Conservation (phyloP, 768 basidiomycete species). For the Boletus edulis region DNA sequence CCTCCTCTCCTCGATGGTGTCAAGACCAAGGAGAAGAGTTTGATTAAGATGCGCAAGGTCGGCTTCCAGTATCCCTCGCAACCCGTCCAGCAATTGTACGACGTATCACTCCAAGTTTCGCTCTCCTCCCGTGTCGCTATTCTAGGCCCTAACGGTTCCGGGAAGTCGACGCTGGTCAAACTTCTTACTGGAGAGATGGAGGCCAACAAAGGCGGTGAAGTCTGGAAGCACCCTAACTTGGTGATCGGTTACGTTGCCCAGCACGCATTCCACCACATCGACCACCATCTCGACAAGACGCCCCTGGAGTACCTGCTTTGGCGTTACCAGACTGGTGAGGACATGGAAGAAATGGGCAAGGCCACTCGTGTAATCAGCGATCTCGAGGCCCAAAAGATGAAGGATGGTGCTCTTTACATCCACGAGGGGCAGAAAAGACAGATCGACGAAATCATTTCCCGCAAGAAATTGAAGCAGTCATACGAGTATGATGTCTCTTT, state of each 20-base stretch:
- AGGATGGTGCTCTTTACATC: constrained; percentile 83
- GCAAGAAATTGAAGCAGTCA: constrained; percentile 99
- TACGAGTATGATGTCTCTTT: constrained; percentile 98
- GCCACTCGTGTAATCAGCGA: constrained; percentile 83
- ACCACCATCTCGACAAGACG: constrained; percentile 97
- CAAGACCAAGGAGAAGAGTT: constrained; percentile 98
- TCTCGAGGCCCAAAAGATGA: constrained; percentile 93
- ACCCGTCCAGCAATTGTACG: constrained; percentile 84
- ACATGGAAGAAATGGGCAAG: constrained; percentile 95
- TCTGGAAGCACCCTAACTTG: constrained; percentile 99
- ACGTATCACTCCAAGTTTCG: constrained; percentile 96
- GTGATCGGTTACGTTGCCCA: constrained; percentile 99
- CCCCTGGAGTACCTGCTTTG: constrained; percentile 99
- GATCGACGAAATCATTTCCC: constrained; percentile 86
- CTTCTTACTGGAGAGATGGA: constrained; percentile 96
- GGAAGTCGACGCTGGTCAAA: constrained; percentile 97
- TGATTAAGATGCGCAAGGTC: constrained; percentile 97
- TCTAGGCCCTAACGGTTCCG: constrained; percentile 98
- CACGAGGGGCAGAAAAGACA: constrained; percentile 93
- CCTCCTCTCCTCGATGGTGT: constrained; percentile 98
- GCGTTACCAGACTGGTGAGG: constrained; percentile 99
- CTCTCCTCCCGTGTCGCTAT: constrained; percentile 97
- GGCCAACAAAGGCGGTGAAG: constrained; percentile 93
- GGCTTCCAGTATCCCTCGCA: constrained; percentile 94
- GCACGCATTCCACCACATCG: constrained; percentile 99